Conservation (phyloP, 306 rosid species). For the Oemleria cerasiformis region DNA sequence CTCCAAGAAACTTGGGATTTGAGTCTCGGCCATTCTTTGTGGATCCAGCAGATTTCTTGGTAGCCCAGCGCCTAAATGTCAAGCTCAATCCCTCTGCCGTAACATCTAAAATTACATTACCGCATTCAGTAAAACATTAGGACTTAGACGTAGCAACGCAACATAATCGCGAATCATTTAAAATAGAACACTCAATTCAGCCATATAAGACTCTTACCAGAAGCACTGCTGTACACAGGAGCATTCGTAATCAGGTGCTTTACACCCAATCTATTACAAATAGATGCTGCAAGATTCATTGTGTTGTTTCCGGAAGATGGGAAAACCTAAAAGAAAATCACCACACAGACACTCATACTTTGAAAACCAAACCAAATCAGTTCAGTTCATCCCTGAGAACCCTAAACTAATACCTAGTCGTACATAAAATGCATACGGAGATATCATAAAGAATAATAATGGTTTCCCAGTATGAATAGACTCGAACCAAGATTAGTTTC, state of each 20-base stretch:
- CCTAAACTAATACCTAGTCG: not conserved
- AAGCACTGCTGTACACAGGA: conserved; percentile 55
- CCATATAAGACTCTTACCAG: conserved; percentile 41
- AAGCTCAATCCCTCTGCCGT: conserved; percentile 71
- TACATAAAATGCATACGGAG: not conserved
- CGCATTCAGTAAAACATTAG: conserved; percentile 20
- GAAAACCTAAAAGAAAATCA: conserved; percentile 19
- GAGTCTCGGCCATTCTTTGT: conserved; percentile 94
- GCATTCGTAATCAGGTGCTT: conserved; percentile 56
- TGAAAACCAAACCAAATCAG: not conserved
- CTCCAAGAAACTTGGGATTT: conserved; percentile 88
- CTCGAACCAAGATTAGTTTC: not conserved
- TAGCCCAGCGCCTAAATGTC: conserved; percentile 83
- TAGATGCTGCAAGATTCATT: conserved; percentile 57
- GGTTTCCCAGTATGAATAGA: not conserved
- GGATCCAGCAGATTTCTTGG: conserved; percentile 81
- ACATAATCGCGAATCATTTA: conserved; percentile 11
- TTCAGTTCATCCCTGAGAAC: not conserved
- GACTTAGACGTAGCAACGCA: conserved; percentile 15
- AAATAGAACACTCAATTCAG: conserved; percentile 5
- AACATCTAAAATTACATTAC: conserved; percentile 41
- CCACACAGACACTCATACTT: not conserved
- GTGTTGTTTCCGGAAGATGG: conserved; percentile 2
- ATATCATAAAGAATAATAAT: not conserved
- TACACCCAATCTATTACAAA: conserved; percentile 61